Evolutionary conservation across 2,329 filamentous ascomycete genomes (phyloP).

Genomic region (Aspergillus candidus): DNA sequence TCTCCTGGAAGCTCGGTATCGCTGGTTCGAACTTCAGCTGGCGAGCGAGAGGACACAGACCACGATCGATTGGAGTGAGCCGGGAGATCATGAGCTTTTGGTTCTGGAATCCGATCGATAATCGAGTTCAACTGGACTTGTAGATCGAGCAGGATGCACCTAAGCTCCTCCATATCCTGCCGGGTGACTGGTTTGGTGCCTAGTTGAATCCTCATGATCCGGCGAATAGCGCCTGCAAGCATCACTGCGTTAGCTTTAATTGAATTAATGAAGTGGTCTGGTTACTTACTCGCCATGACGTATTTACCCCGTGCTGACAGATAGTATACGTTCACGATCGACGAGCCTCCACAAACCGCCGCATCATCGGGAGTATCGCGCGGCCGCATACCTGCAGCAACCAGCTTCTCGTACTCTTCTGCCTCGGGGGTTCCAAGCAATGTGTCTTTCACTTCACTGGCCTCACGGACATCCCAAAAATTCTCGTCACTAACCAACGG

Average conservation of each 20-base stretch:
- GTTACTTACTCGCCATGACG: constrained; percentile 38
- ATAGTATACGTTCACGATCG: constrained; percentile 41
- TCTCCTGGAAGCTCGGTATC: constrained; percentile 32
- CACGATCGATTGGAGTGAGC: constrained; percentile 16
- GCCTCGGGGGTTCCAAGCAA: constrained; percentile 35
- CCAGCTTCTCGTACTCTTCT: constrained; percentile 30
- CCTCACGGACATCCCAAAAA: constrained; percentile 44
- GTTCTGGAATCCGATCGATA: constrained; percentile 38
- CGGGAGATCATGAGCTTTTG: constrained; percentile 16
- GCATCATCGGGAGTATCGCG: constrained; percentile 40
- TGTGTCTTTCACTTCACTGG: constrained; percentile 44
- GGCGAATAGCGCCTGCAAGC: constrained; percentile 35
- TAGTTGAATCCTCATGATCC: constrained; percentile 40
- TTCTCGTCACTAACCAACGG: constrained; percentile 43
- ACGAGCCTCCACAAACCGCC: constrained; percentile 34
- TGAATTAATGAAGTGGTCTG: constrained; percentile 1
- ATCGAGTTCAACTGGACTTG: constrained; percentile 39
- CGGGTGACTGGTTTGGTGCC: constrained; percentile 40
- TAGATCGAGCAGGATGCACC: constrained; percentile 36
- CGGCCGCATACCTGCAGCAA: constrained; percentile 26
- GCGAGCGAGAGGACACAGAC: constrained; percentile 24
- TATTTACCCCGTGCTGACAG: constrained; percentile 41
- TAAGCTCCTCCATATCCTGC: constrained; percentile 40
- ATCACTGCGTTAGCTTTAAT: no score
- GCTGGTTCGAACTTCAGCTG: constrained; percentile 18